These are phyloP conservation scores for Eleusine indica DNA, from an alignment of 176 grass and related monocot genomes.

Conservation along the genomic window DNA sequence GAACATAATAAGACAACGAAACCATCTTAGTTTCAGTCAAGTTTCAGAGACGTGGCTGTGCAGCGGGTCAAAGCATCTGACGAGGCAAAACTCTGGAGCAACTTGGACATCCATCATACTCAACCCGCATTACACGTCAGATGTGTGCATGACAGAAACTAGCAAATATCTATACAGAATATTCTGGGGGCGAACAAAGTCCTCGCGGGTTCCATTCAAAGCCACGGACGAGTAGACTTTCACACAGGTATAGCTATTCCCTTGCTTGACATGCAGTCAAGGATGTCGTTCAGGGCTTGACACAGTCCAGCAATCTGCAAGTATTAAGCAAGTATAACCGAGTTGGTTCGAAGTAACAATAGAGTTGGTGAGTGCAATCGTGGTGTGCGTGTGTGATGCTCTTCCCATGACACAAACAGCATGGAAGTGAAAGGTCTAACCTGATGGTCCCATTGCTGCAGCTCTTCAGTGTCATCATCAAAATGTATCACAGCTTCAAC, in stretches of 20 bases:
- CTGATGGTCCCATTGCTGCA: constrained; percentile 98
- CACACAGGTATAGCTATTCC: constrained; percentile 75
- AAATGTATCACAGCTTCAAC: constrained; percentile 99
- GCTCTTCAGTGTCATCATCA: constrained; percentile 92
- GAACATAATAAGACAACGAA: neutral
- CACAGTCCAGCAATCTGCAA: constrained; percentile 86
- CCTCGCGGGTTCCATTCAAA: neutral
- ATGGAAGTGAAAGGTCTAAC: constrained; percentile 35
- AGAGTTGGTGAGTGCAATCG: neutral
- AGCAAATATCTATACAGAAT: constrained; percentile 46
- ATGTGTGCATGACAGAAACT: neutral
- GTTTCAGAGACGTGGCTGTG: neutral
- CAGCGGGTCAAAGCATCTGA: neutral
- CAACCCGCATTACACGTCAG: neutral
- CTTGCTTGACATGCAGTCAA: constrained; percentile 90
- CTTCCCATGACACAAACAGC: neutral
- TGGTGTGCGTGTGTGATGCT: neutral
- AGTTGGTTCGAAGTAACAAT: neutral
- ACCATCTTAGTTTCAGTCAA: neutral
- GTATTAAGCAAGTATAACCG: neutral
- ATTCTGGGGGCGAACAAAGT: neutral
- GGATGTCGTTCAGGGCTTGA: constrained; percentile 94
- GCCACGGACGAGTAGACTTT: constrained; percentile 2
- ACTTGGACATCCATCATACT: neutral
- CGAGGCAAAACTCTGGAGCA: neutral